Base-by-base conservation (phyloP, 1,284 basidiomycete species). In the Puccinia coronata region DNA sequence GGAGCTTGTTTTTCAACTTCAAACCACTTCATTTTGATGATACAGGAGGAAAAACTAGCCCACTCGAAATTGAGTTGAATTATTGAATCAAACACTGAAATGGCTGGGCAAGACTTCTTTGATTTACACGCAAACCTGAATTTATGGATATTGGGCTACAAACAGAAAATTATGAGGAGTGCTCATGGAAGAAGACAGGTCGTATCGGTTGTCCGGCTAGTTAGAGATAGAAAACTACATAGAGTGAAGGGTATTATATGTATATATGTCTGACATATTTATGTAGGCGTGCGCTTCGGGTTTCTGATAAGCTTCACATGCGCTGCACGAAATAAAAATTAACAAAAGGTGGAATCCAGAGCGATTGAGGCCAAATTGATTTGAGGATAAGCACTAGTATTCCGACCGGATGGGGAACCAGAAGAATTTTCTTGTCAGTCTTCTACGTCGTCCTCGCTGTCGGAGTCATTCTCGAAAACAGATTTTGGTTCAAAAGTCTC, bases 401-500 rank as follows among this genome's bases (percentile, higher is more conserved):
- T n/a, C n/a, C n/a, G n/a, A n/a, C n/a, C n/a, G n/a, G n/a, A 53
- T 4, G 28, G 57, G 28, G 1, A 59, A 34, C 18, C 12, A 25
- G 59, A 36, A 63, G 59, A 63, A 39, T 63, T 20, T 16, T 39
- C 6, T 23, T 34, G 16, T 63, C 34, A 39, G 59, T 69, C 41
- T 43, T 69, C 67, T 8, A 28, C 9, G 14, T 49, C 67, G 23
- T 49, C 67, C 51, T 73, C 70, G 70, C 70, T 73, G 31, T 73
- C 70, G 41, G 70, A 73, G 57, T 73, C 70, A 53, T 73, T 73
- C n/a, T 73, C 70, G 51, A 73, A 73, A 18, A 73, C 70, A 28
- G 70, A 73, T 55, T 36, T 51, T 31, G 70, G 70, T 18, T 73
- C 49, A 14, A 28, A 55, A 14, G 11, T 39, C 36, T 73, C 70